A percentile compares a stretch with the other conserved stretches of the same genome.
Conservation (phyloP, 2,329 filamentous ascomycete genomes). For the Beauveria caledonica region DNA sequence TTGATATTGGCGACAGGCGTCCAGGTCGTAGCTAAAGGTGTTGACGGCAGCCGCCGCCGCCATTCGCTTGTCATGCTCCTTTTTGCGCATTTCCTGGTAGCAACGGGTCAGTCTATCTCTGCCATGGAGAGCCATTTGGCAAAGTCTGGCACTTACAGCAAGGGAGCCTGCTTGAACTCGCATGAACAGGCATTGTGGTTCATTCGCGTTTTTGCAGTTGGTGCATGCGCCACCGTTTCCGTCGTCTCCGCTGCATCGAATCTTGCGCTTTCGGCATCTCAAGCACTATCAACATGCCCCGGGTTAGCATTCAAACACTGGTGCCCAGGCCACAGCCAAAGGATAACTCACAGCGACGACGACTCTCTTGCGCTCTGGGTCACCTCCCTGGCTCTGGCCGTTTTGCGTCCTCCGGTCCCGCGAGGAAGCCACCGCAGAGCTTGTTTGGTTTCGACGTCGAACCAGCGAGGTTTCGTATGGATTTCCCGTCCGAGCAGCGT, state of each 20-base stretch:
- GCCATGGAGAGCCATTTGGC: too few relatives aligned
- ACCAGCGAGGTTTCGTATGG: not conserved
- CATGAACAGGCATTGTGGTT: constrained; percentile 67
- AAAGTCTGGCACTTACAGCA: not conserved
- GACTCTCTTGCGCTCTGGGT: not conserved
- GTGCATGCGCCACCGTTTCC: constrained; percentile 70
- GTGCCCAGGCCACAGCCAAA: not conserved
- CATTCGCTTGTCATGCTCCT: not conserved
- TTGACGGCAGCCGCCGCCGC: not conserved
- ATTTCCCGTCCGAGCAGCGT: not conserved
- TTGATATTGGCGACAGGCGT: constrained; percentile 23
- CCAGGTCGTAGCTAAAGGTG: constrained; percentile 22
- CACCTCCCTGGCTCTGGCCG: not conserved
- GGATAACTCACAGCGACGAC: not conserved
- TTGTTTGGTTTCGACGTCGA: not conserved
- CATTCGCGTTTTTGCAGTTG: constrained; percentile 71
- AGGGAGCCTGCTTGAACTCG: constrained; percentile 46
- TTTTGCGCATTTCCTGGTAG: not conserved
- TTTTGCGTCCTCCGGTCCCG: not conserved
- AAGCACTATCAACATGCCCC: constrained; percentile 53
- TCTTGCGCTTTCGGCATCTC: constrained; percentile 87
- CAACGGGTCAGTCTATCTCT: not conserved
- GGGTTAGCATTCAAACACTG: not conserved
- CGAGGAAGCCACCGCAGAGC: not conserved
- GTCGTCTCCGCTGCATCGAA: constrained; percentile 81